Evolutionary conservation across 306 rosid species (phyloP).

Genomic region (Trifolium pratense): DNA sequence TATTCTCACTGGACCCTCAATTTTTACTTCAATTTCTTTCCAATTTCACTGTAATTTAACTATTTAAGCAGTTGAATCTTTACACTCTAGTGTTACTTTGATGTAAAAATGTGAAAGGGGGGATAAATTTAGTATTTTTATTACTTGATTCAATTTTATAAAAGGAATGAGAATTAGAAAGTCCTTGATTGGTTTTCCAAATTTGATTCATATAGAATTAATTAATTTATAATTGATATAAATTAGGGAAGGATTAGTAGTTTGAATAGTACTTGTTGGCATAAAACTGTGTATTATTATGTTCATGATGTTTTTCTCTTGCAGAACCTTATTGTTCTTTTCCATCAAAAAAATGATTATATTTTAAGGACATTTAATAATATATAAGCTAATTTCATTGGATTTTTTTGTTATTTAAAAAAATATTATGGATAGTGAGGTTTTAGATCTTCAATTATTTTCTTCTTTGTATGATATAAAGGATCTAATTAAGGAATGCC

Average conservation of each 20-base stretch:
- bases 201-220: constrained; percentile 5
- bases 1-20: background rate
- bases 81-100: constrained; percentile 19
- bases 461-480: constrained; percentile 15
- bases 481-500: constrained; percentile 68
- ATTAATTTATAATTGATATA: constrained; percentile 5
- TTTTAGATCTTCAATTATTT: constrained; percentile 39
- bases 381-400: constrained; percentile 18
- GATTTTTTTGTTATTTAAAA: constrained; percentile 8
- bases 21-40: background rate
- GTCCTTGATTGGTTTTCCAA: background rate
- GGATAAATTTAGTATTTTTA: constrained; percentile 9
- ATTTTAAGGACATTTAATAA: constrained; percentile 30
- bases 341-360: background rate
- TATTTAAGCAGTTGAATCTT: constrained; percentile 14
- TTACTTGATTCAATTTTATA: constrained; percentile 21
- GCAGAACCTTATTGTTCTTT: constrained; percentile 33
- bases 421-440: constrained; percentile 37
- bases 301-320: constrained; percentile 8
- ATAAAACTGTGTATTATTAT: background rate
- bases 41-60: background rate
- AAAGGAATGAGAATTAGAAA: constrained; percentile 19
- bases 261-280: constrained; percentile 21
- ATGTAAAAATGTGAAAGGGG: constrained; percentile 28
- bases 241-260: constrained; percentile 33